phyloP scores from a whole-genome alignment of 1,284 basidiomycete genomes.

The Apiotrichum veenhuisii region DNA sequence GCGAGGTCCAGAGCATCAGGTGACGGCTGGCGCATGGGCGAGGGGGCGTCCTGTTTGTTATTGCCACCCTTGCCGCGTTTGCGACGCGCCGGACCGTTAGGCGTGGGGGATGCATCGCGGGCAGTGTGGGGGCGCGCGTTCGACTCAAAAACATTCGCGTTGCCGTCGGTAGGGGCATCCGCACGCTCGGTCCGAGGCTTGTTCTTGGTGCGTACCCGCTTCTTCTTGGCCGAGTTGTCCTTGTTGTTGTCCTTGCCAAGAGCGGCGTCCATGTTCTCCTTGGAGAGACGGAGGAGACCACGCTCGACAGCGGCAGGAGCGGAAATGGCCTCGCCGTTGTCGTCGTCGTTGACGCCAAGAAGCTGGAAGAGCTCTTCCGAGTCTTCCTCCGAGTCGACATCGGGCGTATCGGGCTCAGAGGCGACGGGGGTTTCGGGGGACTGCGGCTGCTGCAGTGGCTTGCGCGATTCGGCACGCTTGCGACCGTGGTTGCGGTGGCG shows the following conservation, averaged over 20 bases:
- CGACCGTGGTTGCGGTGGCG: slow-evolving; percentile 9
- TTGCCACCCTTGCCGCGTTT: slow-evolving; percentile 8
- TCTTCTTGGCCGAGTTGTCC: slow-evolving; percentile 5
- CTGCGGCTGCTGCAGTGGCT: not conserved
- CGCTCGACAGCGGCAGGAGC: not conserved
- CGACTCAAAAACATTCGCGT: not conserved
- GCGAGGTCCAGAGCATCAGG: slow-evolving; percentile 6
- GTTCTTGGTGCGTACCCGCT: slow-evolving; percentile 7
- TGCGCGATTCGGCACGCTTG: slow-evolving; percentile 10
- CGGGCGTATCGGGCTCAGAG: slow-evolving; percentile 11
- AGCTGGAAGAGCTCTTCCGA: slow-evolving; percentile 35
- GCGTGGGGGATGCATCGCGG: not conserved
- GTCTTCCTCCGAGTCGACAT: slow-evolving; percentile 20
- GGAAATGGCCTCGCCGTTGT: not conserved
- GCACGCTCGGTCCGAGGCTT: not conserved
- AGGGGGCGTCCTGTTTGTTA: slow-evolving; percentile 1
- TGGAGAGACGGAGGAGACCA: slow-evolving; percentile 14
- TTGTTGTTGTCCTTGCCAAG: not conserved
- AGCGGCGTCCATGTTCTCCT: slow-evolving; percentile 13
- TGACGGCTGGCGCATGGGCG: not conserved
- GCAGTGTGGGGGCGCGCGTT: not conserved
- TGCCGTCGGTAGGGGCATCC: not conserved
- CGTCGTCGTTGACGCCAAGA: slow-evolving; percentile 25
- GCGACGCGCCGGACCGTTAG: not conserved
- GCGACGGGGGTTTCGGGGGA: slow-evolving; percentile 1